A percentile compares a stretch with the other conserved stretches of the same genome.
phyloP scores from a whole-genome alignment of 305 asterid genomes.

The Plantago coronopus region DNA sequence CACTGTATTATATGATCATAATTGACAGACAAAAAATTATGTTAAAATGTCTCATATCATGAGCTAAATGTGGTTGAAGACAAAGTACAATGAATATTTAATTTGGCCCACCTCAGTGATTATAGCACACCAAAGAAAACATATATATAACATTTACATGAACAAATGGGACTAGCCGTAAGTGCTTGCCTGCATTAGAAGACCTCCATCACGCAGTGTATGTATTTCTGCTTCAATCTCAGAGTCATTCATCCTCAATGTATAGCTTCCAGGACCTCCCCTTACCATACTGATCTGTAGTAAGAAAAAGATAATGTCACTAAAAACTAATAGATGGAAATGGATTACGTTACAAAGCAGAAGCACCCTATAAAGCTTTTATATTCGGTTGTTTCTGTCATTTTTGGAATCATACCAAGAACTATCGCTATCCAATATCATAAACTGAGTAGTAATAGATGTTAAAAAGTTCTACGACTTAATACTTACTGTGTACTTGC shows the following conservation, averaged over 20 bases:
- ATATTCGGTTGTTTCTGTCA: constrained; percentile 10
- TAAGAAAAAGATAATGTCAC: constrained; percentile 19
- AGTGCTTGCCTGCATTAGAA: constrained; percentile 84
- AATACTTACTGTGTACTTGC: constrained; percentile 89
- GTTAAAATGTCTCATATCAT: not conserved
- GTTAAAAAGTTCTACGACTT: constrained; percentile 9
- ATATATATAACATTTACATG: constrained; percentile 16
- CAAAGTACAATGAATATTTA: constrained; percentile 16
- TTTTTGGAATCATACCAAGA: constrained; percentile 1
- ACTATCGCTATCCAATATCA: not conserved
- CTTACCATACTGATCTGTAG: constrained; percentile 78
- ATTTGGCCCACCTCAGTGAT: constrained; percentile 6
- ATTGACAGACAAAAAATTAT: not conserved
- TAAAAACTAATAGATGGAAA: constrained; percentile 13
- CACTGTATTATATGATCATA: not conserved
- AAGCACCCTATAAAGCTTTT: not conserved
- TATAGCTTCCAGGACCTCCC: constrained; percentile 97
- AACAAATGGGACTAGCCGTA: constrained; percentile 18
- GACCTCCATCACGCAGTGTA: constrained; percentile 95
- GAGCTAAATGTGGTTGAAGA: constrained; percentile 4
- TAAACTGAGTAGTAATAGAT: constrained; percentile 4
- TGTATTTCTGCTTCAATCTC: constrained; percentile 97
- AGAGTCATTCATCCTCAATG: constrained; percentile 72
- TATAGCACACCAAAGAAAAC: constrained; percentile 15
- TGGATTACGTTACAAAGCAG: no score